Base-by-base conservation (phyloP, 2,329 filamentous ascomycete genomes). In the Microcyclospora pomicola region DNA sequence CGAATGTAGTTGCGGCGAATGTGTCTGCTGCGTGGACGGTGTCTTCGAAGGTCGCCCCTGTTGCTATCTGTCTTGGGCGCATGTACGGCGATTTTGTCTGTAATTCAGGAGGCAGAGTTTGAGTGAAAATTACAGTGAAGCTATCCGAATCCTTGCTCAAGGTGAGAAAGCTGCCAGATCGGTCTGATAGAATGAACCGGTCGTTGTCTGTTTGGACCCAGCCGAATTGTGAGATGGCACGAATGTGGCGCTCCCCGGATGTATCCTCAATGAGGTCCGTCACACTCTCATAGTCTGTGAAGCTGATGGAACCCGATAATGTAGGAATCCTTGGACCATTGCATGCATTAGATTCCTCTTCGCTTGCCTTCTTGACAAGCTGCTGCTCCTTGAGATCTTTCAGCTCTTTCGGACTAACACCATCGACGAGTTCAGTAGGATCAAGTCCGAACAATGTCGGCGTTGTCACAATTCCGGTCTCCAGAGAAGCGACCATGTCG, bases 361-460 rank as follows among this genome's bases (percentile, higher is more conserved):
- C 33, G 7, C 37, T 10, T 14, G 43, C 48, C 27, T 48, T 37
- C 30, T 65, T 49, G 54, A 63, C 53, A 61, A 66, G 30, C 48
- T 60, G 46, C 35, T 66, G 70, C 12, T 64, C 58, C 44, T 65
- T 61, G 4, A 78, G 59, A 12, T 64, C 57, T 35, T 66, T 66
- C 63, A 94, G 66, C 3, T 79, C 72, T 13, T 73, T 64, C 6
- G 74, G 67, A 9, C 73, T 75, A 5, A 75, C 75, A n/a, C 72
- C 68, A 15, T 80, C 65, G 3, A 96, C 67, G 3, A 95, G 52
- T 53, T 88, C 79, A 19, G 73, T 69, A 1, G 91, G 88, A 55
- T 96, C 83, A 6, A 98, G 74, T 1, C 91, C 91, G 50, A 96
- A 95, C 2, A 98, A 66, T 0, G 91, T 95, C 0, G 91, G 88